These are phyloP conservation scores for Austroboletus olivaceoglutinosus DNA, from an alignment of 1,284 basidiomycete species.

Conservation along the genomic window DNA sequence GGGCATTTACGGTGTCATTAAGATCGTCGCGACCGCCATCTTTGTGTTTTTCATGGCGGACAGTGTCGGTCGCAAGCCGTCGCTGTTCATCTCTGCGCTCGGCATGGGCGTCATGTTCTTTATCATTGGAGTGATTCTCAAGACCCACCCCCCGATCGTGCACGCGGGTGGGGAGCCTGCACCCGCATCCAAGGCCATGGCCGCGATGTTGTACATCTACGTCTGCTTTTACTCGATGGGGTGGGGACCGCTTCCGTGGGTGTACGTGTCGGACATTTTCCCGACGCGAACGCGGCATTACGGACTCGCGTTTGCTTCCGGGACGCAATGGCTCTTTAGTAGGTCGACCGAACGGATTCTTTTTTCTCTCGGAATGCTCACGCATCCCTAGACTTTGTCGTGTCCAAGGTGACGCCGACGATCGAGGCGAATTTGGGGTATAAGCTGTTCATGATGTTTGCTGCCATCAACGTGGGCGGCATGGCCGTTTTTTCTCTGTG, in stretches of 20 bases:
- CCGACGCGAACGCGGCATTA: constrained; percentile 78
- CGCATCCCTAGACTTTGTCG: constrained; percentile 58
- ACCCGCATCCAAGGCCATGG: constrained; percentile 65
- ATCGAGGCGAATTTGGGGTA: constrained; percentile 60
- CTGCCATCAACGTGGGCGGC: constrained; percentile 55
- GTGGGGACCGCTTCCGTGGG: constrained; percentile 62
- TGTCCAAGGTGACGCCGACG: constrained; percentile 69
- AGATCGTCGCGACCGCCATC: constrained; percentile 66
- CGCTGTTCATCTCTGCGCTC: constrained; percentile 62
- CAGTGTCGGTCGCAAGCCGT: constrained; percentile 51
- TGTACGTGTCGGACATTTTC: constrained; percentile 81
- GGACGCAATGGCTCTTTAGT: constrained; percentile 81
- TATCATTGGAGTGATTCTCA: constrained; percentile 73
- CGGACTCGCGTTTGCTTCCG: constrained; percentile 68
- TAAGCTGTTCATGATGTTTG: constrained; percentile 72
- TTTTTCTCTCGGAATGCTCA: neutral
- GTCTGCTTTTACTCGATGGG: constrained; percentile 77
- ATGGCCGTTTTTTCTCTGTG: constrained; percentile 49
- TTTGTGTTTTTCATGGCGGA: constrained; percentile 63
- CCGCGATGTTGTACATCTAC: constrained; percentile 73
- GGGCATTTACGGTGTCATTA: constrained; percentile 79
- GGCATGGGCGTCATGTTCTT: constrained; percentile 62
- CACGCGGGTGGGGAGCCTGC: constrained; percentile 24
- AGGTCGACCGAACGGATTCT: constrained; percentile 10
- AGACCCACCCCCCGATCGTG: constrained; percentile 60